Evolutionary conservation across 768 basidiomycete genomes (phyloP), one percentile per base, ranked within the genome.

Genomic region (Boletus pseudopeckii): DNA sequence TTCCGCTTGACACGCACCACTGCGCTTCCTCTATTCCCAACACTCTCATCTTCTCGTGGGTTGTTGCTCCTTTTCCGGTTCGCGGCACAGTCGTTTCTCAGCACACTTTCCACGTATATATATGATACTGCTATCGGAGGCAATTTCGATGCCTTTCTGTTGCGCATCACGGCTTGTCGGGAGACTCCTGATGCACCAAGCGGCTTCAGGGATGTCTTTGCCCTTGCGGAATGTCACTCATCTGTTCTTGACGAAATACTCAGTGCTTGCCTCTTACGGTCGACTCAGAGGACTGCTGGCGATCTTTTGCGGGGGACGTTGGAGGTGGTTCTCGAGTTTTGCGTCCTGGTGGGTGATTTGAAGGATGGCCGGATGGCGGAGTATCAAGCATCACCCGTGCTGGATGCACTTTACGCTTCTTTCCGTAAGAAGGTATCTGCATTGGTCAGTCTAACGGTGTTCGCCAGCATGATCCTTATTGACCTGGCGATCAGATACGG

Each of bases 61-160:
- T 69, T 80, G 10, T 72, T 91, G 4, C 72, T 85, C 8, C 81
- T 83, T 58, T 85, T 92, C 61, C 83, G 90, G 42, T 92, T 92
- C 63, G 74, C 83, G 38, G 82, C 83, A 1, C 83, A 90, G 24
- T 75, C 83, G 6, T 92, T 94, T 71, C 74, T 92, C 37, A 75
- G 73, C 17, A 77, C 74, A n/a, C 74, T 95, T 30, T 80, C 81
- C 4, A 72, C 79, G 33, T 92, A 95, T 59, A 75, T 92, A 20
- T 85, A 86, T 50, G 90, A 92, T 66, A 82, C 81, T n/a, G 92
- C 84, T 3, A 91, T 96, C 53, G 80, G 84, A 13, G 82, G 82
- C 28, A 86, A 89, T 63, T 88, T 91, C 58, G 82, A 85, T 55
- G 75, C 79, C 1, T 92, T 95, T 72, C 66, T 90, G 36, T 68